Percentiles rank a stretch among this genome's conserved stretches.
phyloP scores from a whole-genome alignment of 2,329 filamentous ascomycete genomes.

The Fusarium dimerum region DNA sequence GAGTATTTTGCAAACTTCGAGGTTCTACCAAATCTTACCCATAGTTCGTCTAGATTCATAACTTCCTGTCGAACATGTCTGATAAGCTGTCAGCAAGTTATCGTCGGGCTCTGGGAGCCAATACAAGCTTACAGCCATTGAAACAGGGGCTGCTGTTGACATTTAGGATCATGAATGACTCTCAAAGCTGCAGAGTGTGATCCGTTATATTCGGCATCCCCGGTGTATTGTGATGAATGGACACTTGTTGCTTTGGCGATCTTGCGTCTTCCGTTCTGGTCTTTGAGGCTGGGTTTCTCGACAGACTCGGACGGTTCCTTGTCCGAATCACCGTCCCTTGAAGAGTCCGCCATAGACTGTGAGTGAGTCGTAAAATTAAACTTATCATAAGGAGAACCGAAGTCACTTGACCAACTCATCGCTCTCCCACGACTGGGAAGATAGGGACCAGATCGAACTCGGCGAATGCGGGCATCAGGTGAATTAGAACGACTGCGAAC shows the following conservation, averaged over 20 bases:
- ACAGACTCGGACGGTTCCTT: conserved; percentile 30
- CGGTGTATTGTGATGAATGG: conserved; percentile 40
- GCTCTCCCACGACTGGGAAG: not conserved
- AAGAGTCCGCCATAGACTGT: conserved; percentile 20
- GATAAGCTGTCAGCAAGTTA: conserved; percentile 13
- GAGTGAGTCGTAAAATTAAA: conserved; percentile 28
- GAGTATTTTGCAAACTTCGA: not conserved
- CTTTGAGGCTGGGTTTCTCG: conserved; percentile 15
- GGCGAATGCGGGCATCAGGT: too few relatives aligned
- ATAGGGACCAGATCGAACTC: too few relatives aligned
- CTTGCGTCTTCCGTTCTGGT: conserved; percentile 7
- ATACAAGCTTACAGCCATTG: conserved; percentile 40
- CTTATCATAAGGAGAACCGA: conserved; percentile 32
- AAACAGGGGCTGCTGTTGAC: conserved; percentile 38
- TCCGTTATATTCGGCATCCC: conserved; percentile 39
- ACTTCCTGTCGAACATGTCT: conserved; percentile 42
- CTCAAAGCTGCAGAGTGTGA: conserved; percentile 38
- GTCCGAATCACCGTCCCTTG: conserved; percentile 32
- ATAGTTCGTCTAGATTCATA: conserved; percentile 46
- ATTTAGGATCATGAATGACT: conserved; percentile 35
- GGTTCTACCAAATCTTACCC: conserved; percentile 34
- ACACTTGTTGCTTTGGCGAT: conserved; percentile 27
- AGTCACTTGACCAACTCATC: conserved; percentile 23
- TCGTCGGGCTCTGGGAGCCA: too few relatives aligned
- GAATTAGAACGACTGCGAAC: too few relatives aligned